Evolutionary conservation across 2,329 filamentous ascomycete genomes (phyloP), one percentile per base, ranked within the genome.

Genomic region (Rhynchosporium secalis): DNA sequence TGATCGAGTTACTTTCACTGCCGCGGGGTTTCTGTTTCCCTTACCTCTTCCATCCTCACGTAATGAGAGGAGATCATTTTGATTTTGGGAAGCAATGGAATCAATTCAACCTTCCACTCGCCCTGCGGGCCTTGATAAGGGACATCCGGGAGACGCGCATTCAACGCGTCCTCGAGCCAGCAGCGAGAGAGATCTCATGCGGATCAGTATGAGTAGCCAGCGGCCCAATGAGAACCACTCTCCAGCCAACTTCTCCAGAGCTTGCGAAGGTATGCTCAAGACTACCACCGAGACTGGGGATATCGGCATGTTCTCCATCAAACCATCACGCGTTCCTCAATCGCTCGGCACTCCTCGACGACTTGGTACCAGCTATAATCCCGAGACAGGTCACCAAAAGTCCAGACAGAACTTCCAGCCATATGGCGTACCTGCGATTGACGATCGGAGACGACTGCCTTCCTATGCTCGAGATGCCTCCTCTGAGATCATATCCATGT

Each of bases 281-380:
- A 87, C 82, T 3, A 86, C 83, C 1, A 87, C 85, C 0, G 86
- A 88, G 70, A 86, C 84, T 8, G 85, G 85, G n/a, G 84, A 88
- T 67, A 85, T 86, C 66, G 84, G 84, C 4, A 74, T 83, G 56
- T 87, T 86, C 72, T 84, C 82, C 57, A 83, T 85, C 67, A 79
- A 76, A 52, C 76, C 80, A 7, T 71, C 74, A 47, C 71, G 73
- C 36, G 60, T 73, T 54, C 68, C 72, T 26, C 68, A 67, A 43
- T 57, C 65, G 40, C 51, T 63, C 40, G 69, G 66, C 45, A 69
- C 62, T 29, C 66, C 68, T 62, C 68, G 69, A 54, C 68, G 68
- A 56, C 51, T 58, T 29, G 62, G 36, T 40, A 56, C 52, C 29
- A 62, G 51, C 41, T 63, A 66, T 40, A 66, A 62, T 36, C 26